These are phyloP conservation scores for Alloteropsis semialata DNA, from an alignment of 176 grass and related monocot species.

Conservation along the genomic window DNA sequence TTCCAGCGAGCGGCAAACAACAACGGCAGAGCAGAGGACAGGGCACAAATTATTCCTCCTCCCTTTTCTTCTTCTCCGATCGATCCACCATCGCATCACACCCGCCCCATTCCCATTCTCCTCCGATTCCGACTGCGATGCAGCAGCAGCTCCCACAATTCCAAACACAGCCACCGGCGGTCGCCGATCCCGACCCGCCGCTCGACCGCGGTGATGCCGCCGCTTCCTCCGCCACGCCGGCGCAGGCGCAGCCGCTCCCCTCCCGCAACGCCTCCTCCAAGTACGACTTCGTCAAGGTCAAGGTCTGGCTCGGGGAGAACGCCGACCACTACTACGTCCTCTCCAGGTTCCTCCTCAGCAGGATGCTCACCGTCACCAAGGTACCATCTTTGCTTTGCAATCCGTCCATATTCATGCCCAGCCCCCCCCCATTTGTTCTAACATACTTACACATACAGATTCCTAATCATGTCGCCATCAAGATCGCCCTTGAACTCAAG, in stretches of 20 bases:
- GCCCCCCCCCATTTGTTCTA: not conserved
- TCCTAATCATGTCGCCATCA: conserved; percentile 95
- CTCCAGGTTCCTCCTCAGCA: conserved; percentile 91
- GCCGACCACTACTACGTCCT: conserved; percentile 98
- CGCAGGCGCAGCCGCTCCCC: conserved; percentile 34
- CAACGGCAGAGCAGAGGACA: too few relatives aligned
- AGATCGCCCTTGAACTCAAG: conserved; percentile 96
- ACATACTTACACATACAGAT: conserved; percentile 42
- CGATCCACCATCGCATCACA: not conserved
- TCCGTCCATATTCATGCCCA: not conserved
- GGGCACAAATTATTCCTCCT: not conserved
- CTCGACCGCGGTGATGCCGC: conserved; percentile 10
- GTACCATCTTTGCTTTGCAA: not conserved
- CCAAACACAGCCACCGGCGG: not conserved
- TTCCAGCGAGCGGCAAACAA: not conserved
- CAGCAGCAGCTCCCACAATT: conserved; percentile 24
- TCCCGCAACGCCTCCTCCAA: conserved; percentile 92
- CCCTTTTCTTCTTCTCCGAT: not conserved
- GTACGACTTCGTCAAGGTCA: conserved; percentile 99
- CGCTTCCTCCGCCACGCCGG: conserved; percentile 12
- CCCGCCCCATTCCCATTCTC: not conserved
- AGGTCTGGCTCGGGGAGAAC: conserved; percentile 96
- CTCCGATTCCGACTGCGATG: not conserved
- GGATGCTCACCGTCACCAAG: conserved; percentile 98
- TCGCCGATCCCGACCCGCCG: conserved; percentile 13